Evolutionary conservation across 2,329 filamentous ascomycete genomes (phyloP), one percentile per base, ranked within the genome.

Genomic region (Neofusicoccum ribis): DNA sequence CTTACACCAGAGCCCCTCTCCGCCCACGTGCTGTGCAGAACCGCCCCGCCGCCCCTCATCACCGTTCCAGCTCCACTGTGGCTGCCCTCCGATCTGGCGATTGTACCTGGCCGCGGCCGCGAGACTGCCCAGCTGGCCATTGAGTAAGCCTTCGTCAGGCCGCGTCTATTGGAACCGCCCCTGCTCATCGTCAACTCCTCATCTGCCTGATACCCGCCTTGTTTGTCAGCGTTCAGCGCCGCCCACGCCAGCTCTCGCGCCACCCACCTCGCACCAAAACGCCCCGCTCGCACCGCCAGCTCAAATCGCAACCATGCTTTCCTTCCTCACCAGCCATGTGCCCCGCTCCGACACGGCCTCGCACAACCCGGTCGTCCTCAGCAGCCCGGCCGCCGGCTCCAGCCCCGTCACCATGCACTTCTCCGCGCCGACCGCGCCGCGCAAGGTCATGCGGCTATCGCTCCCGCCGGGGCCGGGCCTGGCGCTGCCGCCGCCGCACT

Each of bases 391-490:
- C 44, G 58, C 58, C n/a, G 58, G 58, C 43, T 17, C 43, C 14
- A 15, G 27, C n/a, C 58, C 58, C 31, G 58, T 61, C 58, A 61
- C 44, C 17, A 61, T 61, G 58, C 44, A 50, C 31, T 61, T 61
- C 44, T 49, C 44, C 20, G 44, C 58, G 1, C 54, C 54, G 14
- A 37, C 58, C 3, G 58, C 58, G 4, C 23, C 43, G 27, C 43
- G 46, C 7, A 36, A 41, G 36, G 44, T 61, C 5, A 61, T 61
- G 58, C 58, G 58, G 43, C 31, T 61, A 2, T 11, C 43, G 37
- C 44, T 61, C 12, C 58, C 58, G 8, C 44, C 58, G 6, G 58
- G 58, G 2, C 58, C 58, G 1, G 58, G 58, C 0, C 58, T 61
- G 14, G 58, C 58, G 6, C 44, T 50, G 11, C 58, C 58, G 46